Evolutionary conservation across 768 basidiomycete species (phyloP), one percentile per base, ranked within the genome.

Genomic region (Lepiota brunneoincarnata): DNA sequence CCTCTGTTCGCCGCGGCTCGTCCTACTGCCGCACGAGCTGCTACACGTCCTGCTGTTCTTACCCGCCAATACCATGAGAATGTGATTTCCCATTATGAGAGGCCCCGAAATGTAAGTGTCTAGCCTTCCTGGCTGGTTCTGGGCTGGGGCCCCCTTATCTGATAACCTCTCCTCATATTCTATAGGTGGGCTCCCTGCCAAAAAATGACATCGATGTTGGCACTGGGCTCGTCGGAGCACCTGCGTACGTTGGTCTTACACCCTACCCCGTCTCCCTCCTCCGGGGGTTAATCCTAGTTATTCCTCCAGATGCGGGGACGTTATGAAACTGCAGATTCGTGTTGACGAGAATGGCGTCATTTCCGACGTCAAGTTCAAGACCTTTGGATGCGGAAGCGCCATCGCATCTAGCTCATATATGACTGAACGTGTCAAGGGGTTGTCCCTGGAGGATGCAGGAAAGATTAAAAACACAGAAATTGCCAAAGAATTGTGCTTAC

Each of bases 401-500:
- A 99, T 99, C 56, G 97, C 97, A 0, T 96, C 93, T 1, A 94
- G 92, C 65, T 95, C 92, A 6, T 99, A 96, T 69, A 94, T 98
- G 91, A 99, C 97, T 15, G 96, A 99, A 75, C 89, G 94, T 48
- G 96, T 99, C 57, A 96, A 87, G 73, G 97, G 97, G 21, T 79
- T 98, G 57, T 87, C 88, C 7, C 73, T 99, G 52, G 97, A 98
- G 49, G 92, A 94, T 56, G 97, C 97, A 6, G 92, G 92, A 51
- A 87, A 87, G 67, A 96, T 99, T 63, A 97, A 95, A 75, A 99
- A 99, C 76, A 98, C 97, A 10, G 97, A 98, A 69, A 99, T 98
- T 67, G 97, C 97, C 18, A 95, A 97, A 74, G 97, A 98, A 71
- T 74, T 98, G 15, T 90, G 89, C 63, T 72, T 98, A 44, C 96